Base-by-base conservation (phyloP, 2,329 filamentous ascomycete species). In the Hypoxylon sp. region DNA sequence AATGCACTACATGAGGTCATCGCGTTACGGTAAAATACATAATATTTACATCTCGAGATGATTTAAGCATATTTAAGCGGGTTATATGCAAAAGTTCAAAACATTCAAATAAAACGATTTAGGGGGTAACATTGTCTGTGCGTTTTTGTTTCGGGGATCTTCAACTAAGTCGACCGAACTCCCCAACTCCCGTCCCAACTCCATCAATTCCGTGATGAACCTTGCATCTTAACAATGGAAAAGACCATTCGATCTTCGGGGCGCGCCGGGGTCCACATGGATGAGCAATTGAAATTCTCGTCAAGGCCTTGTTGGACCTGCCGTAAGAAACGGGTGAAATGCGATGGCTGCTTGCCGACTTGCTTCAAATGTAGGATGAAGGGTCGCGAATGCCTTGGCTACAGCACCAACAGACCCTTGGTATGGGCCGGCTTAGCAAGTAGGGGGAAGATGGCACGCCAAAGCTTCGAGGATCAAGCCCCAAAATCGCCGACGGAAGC, bases 331-430 rank as follows among this genome's bases (percentile, higher is more conserved):
- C 54, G 61, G 3, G 26, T 64, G 33, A 58, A 52, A 59, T 64
- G 61, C 54, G 54, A 64, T 19, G 61, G 54, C 8, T 22, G 54
- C 54, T 50, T 64, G 17, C 61, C 47, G 5, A 59, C 54, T 39
- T 64, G 61, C 54, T 64, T 59, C 13, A 64, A 64, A 54, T 64
- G 47, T 8, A 64, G 42, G 17, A 47, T 10, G 14, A 33, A 50
- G 3, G 54, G 35, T 19, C 35, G 48, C 17, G 46, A 59, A 39
- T 59, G 61, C 50, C 59, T 62, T 5, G 59, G 59, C 2, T 62
- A 62, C 26, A 39, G 50, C 59, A 14, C 24, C 24, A 62, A 48
- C 14, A 62, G 48, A 11, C 59, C 59, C n/a, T 19, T 62, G n/a
- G 29, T 62, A 5, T 62, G 59, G 61, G 39, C 53, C 3, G 53